Evolutionary conservation across 495 filamentous ascomycete genomes (phyloP).

Genomic region (Aspergillus diversus): DNA sequence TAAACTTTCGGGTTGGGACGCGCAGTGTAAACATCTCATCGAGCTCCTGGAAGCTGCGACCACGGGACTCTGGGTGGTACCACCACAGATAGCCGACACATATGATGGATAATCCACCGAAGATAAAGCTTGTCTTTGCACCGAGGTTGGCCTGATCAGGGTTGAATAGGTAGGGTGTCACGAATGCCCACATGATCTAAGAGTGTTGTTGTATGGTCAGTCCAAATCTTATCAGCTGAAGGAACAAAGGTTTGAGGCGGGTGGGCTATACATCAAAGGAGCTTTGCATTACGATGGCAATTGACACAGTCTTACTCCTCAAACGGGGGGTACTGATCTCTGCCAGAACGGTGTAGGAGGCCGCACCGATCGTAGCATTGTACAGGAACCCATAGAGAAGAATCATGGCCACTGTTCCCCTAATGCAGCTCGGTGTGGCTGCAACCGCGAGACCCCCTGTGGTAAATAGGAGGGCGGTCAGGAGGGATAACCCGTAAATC

Average conservation of each 20-base stretch:
- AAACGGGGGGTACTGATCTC: slow-evolving; percentile 13
- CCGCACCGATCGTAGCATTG: background rate
- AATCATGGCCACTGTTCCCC: background rate
- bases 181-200: slow-evolving; percentile 16
- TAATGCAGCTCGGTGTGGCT: background rate
- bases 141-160: slow-evolving; percentile 14
- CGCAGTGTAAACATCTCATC: slow-evolving; percentile 16
- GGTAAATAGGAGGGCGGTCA: background rate
- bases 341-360: slow-evolving; percentile 12
- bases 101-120: slow-evolving; percentile 8
- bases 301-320: slow-evolving; percentile 9
- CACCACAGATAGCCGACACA: slow-evolving; percentile 12
- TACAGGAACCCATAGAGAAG: slow-evolving; percentile 1
- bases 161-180: slow-evolving; percentile 15
- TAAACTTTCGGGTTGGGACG: slow-evolving; percentile 13
- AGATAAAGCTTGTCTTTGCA: slow-evolving; percentile 13
- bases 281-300: slow-evolving; percentile 5
- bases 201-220: too few species aligned
- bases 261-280: too few species aligned
- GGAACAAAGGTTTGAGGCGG: too few species aligned
- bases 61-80: slow-evolving; percentile 12
- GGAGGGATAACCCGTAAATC: background rate
- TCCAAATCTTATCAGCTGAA: too few species aligned
- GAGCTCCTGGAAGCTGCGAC: slow-evolving; percentile 2
- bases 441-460: background rate